Evolutionary conservation across 768 basidiomycete genomes (phyloP).

Genomic region (Pleurotus tuber-regium): DNA sequence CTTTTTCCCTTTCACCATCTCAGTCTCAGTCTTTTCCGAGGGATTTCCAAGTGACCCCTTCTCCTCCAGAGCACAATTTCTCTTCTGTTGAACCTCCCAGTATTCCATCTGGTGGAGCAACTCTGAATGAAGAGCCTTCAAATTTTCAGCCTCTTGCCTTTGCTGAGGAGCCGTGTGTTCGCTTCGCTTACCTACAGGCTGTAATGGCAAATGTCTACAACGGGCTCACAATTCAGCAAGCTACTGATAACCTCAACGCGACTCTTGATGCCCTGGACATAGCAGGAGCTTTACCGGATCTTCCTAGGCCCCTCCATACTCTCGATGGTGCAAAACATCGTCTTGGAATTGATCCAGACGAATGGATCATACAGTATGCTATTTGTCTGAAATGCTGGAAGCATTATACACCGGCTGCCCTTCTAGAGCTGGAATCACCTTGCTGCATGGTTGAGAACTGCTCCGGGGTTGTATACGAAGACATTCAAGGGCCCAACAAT

Average conservation of each 20-base stretch:
- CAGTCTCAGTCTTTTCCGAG: too few relatives aligned
- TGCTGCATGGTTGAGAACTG: slow-evolving; percentile 13
- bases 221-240: slow-evolving; percentile 10
- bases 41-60: background rate
- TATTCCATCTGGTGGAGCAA: background rate
- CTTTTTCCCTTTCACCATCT: too few relatives aligned
- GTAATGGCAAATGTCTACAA: slow-evolving; percentile 15
- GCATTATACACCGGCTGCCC: slow-evolving; percentile 13
- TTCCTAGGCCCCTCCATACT: slow-evolving; percentile 9
- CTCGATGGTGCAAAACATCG: slow-evolving; percentile 16
- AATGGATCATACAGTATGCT: slow-evolving; percentile 20
- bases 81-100: background rate
- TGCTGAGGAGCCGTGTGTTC: slow-evolving; percentile 9
- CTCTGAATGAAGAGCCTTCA: background rate
- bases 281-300: slow-evolving; percentile 10
- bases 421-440: slow-evolving; percentile 10
- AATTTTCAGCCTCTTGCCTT: background rate
- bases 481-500: slow-evolving; percentile 10
- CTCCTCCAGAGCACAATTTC: background rate
- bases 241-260: slow-evolving; percentile 11
- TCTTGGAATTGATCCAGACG: slow-evolving; percentile 23
- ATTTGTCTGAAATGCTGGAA: slow-evolving; percentile 21
- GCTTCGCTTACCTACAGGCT: slow-evolving; percentile 16
- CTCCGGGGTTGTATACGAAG: slow-evolving; percentile 13
- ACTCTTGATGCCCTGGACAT: slow-evolving; percentile 9